phyloP scores from a whole-genome alignment of 208 protist species.

The Leishmania gerbilli region DNA sequence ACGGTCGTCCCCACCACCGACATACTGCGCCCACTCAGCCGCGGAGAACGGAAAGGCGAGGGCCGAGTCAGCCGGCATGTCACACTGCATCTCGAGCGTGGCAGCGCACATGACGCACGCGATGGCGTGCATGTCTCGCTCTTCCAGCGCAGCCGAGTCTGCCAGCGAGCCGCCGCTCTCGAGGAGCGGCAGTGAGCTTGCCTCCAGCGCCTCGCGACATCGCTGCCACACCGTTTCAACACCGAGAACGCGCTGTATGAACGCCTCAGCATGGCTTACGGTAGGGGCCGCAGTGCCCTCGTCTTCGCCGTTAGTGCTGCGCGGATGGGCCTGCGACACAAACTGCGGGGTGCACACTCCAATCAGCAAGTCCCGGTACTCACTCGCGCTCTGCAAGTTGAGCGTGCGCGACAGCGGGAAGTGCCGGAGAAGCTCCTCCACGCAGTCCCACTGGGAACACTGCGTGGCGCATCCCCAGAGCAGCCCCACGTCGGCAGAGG shows the following conservation, averaged over 20 bases:
- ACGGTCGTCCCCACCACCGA: not conserved
- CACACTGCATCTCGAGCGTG: constrained; percentile 10
- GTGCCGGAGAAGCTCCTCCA: constrained; percentile 36
- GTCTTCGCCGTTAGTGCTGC: not conserved
- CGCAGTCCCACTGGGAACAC: constrained; percentile 34
- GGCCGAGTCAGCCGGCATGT: not conserved
- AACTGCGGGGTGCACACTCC: constrained; percentile 27
- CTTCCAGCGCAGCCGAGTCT: not conserved
- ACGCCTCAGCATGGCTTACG: not conserved
- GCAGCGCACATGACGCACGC: constrained; percentile 5
- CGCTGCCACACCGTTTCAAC: not conserved
- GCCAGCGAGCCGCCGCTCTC: not conserved
- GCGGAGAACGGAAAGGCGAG: constrained; percentile 11
- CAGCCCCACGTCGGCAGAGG: constrained; percentile 20
- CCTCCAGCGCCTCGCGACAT: constrained; percentile 20
- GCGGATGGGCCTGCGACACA: not conserved
- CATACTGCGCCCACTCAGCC: constrained; percentile 19
- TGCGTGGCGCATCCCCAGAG: constrained; percentile 50
- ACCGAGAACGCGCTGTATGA: constrained; percentile 1
- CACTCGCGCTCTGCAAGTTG: constrained; percentile 28
- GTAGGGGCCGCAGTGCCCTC: not conserved
- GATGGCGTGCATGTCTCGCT: constrained; percentile 19
- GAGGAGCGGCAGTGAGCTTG: not conserved
- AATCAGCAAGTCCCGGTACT: constrained; percentile 42
- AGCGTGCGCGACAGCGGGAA: constrained; percentile 47